Evolutionary conservation across 495 filamentous ascomycete species (phyloP).

Genomic region (Echria macrotheca): DNA sequence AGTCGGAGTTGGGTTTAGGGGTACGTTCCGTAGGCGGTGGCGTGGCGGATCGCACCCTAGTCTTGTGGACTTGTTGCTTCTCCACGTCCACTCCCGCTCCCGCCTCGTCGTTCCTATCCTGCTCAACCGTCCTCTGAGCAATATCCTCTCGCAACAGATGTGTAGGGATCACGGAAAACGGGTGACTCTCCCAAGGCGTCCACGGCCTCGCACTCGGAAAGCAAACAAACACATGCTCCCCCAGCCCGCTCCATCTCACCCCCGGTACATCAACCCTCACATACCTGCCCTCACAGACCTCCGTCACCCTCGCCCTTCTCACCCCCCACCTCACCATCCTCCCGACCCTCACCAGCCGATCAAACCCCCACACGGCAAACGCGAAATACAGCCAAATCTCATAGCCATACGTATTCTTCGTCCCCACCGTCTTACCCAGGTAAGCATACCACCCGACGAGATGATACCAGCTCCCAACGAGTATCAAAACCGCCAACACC

Average conservation of each 20-base stretch:
- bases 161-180: constrained; percentile 39
- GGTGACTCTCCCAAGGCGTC: constrained; percentile 46
- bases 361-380: constrained; percentile 41
- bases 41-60: no score
- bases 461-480: constrained; percentile 42
- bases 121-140: no score
- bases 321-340: constrained; percentile 27
- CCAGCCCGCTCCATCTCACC: constrained; percentile 26
- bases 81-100: constrained; percentile 6
- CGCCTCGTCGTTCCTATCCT: neutral
- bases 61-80: constrained; percentile 5
- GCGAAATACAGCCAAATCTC: constrained; percentile 43
- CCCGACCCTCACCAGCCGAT: constrained; percentile 34
- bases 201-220: constrained; percentile 37
- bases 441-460: constrained; percentile 19
- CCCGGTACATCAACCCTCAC: constrained; percentile 35
- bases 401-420: constrained; percentile 27
- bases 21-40: no score
- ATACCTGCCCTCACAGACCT: constrained; percentile 25
- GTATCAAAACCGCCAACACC: constrained; percentile 29
- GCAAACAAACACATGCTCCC: constrained; percentile 35
- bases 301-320: constrained; percentile 27
- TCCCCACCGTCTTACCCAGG: constrained; percentile 3
- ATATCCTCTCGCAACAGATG: constrained; percentile 19
- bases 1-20: no score